Evolutionary conservation across 176 grass and related monocot species (phyloP), one percentile per base, ranked within the genome.

Genomic region (Oryza meyeriana): DNA sequence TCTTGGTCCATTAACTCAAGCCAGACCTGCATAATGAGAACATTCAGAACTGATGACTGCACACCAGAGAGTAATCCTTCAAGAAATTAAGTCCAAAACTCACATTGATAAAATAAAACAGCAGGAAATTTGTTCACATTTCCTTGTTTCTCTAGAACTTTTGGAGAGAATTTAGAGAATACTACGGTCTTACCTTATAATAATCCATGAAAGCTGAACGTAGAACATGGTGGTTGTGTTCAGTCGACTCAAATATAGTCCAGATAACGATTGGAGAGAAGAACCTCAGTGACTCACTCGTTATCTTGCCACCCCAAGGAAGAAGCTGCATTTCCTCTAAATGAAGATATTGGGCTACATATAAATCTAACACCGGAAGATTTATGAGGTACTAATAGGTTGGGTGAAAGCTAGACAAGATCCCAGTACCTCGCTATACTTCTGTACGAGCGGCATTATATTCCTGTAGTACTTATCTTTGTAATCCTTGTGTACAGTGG

Each of bases 261-360:
- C 91, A 99, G 67, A 94, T 87, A 31, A 99, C 91, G 64, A 92
- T 84, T 61, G 96, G 96, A 34, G 96, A 99, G 89, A 99, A 99
- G 85, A 99, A 95, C 82, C 52, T 94, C 82, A 95, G 28, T 10
- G 93, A 95, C 62, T 99, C 91, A 5, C 93, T 92, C 35, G 96
- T 99, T 83, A 99, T 81, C 73, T 95, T 99, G 66, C 96, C 96
- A 33, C 96, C 96, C 96, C 96, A 99, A 62, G 96, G 93, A 20
- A 99, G 84, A 87, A 92, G 87, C 89, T 99, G 96, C 79, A 99
- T 88, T 90, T 85, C 66, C 63, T 95, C 88, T 90, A 91, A 83
- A 78, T 86, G 92, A 94, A 88, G 77, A 74, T 71, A 72, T 38
- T 12, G 38, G 84, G 70, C 86, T 88, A 87, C 63, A 82, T 32